Base-by-base conservation (phyloP, 345 rosid genomes). In the Gossypium mustelinum region DNA sequence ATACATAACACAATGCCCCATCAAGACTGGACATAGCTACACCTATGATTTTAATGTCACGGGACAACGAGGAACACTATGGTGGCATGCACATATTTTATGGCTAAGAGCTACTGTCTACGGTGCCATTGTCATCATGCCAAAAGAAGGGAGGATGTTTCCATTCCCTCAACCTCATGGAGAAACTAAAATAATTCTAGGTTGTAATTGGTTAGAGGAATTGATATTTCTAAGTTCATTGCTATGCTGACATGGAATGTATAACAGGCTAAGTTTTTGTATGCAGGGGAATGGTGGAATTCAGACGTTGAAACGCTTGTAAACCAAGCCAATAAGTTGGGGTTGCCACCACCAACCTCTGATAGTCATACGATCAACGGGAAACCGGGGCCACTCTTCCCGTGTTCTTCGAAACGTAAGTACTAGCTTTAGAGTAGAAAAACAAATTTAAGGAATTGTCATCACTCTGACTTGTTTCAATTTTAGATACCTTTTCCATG, bases 401-500 rank as follows among this genome's bases (percentile, higher is more conserved):
- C 24, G 59, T 55, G 59, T 18, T 55, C 58, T 55, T n/a, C 3
- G 24, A 55, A n/a, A 55, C 59, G 24, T 55, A 55, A 55, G 24
- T n/a, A 5, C 22, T 55, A 2, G 24, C 59, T 55, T 55, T 10
- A n/a, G 9, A 55, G 57, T 4, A 17, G 7, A 55, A 55, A 52
- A 16, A 16, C 6, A 52, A n/a, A 14, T 52, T 52, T 52, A 52
- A 52, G 56, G 1, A 25, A 12, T 13, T 9, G 16, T 12, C 34
- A 60, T 60, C 43, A 34, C 8, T 8, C 11, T 22, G 20, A 6
- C 18, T 20, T 12, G 51, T 48, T n/a, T 52, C 20, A 39, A 11
- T 73, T 52, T 68, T 63, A 87, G 89, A 79, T 13, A 83, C 83
- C 10, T 84, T 77, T 63, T 72, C 70, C 34, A 50, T 85, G 75